Percentiles rank a stretch among this genome's conserved stretches.
phyloP scores from a whole-genome alignment of 2,329 filamentous ascomycete species.

The Leptosphaerulina australis region DNA sequence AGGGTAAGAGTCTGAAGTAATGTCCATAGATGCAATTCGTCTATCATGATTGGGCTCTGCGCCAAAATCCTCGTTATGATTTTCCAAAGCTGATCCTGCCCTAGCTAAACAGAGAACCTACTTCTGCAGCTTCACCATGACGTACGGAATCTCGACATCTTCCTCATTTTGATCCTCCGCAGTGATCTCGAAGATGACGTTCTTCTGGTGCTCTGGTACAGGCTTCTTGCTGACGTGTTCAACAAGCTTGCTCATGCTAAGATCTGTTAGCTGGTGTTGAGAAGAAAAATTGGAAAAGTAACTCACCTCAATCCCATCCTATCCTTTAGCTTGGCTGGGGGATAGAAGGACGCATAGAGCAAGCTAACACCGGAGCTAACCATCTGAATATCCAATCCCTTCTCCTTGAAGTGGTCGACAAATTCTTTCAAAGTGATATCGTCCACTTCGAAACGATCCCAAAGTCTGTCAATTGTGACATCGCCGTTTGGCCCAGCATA shows the following conservation, averaged over 20 bases:
- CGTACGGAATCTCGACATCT: slow-evolving; percentile 96
- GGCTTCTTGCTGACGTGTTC: slow-evolving; percentile 90
- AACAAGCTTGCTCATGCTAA: slow-evolving; percentile 84
- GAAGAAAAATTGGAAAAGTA: background rate
- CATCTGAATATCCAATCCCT: slow-evolving; percentile 85
- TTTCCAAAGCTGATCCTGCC: background rate
- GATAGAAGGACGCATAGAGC: slow-evolving; percentile 92
- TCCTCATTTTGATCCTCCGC: slow-evolving; percentile 87
- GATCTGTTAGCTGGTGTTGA: slow-evolving; percentile 29
- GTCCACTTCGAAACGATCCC: slow-evolving; percentile 93
- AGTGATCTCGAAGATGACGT: slow-evolving; percentile 93
- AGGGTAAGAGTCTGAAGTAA: background rate
- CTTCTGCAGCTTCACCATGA: slow-evolving; percentile 75
- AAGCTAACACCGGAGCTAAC: slow-evolving; percentile 96
- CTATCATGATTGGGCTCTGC: background rate
- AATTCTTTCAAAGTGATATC: slow-evolving; percentile 87
- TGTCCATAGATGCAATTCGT: slow-evolving; percentile 17
- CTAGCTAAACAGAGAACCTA: background rate
- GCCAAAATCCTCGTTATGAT: background rate
- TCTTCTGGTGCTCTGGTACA: slow-evolving; percentile 88
- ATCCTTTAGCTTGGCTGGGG: slow-evolving; percentile 80
- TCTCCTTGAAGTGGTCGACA: slow-evolving; percentile 76
- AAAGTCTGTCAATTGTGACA: slow-evolving; percentile 91
- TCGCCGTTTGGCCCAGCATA: slow-evolving; percentile 79
- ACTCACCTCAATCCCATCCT: slow-evolving; percentile 73